A percentile compares a stretch with the other conserved stretches of the same genome.
Conservation (phyloP, 2,329 filamentous ascomycete genomes). For the Fonsecaea pedrosoi region DNA sequence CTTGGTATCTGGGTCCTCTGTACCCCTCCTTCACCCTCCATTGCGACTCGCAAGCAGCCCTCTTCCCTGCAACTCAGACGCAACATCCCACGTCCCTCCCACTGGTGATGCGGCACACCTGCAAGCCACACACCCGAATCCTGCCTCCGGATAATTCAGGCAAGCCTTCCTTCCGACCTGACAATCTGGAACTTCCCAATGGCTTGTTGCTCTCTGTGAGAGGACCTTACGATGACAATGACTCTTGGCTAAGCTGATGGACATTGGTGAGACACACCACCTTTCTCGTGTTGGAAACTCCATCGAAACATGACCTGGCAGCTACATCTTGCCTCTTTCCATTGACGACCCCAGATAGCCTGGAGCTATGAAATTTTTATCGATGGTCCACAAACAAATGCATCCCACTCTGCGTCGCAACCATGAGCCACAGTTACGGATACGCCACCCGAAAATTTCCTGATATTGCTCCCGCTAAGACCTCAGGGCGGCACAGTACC, state of each 20-base stretch:
- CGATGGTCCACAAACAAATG: slow-evolving; percentile 16
- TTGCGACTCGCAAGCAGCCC: neutral
- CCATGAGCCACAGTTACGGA: slow-evolving; percentile 27
- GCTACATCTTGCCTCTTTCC: slow-evolving; percentile 18
- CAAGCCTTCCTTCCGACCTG: neutral
- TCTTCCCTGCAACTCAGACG: slow-evolving; percentile 2
- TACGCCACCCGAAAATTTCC: slow-evolving; percentile 31
- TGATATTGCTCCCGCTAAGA: slow-evolving; percentile 17
- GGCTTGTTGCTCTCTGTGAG: neutral
- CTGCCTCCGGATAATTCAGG: neutral
- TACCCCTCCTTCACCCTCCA: slow-evolving; percentile 14
- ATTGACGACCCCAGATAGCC: neutral
- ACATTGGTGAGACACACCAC: neutral
- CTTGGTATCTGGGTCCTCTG: neutral
- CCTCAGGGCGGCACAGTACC: slow-evolving; percentile 2
- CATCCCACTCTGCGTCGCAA: slow-evolving; percentile 34
- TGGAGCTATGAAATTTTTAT: slow-evolving; percentile 6
- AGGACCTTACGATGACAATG: neutral
- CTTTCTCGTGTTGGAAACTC: neutral
- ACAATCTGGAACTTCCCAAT: neutral
- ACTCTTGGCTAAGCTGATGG: slow-evolving; percentile 5
- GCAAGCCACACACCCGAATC: slow-evolving; percentile 1
- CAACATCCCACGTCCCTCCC: slow-evolving; percentile 18
- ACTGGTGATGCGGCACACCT: slow-evolving; percentile 12
- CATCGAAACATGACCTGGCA: neutral